Evolutionary conservation across 177 flowering plant genomes (phyloP).

Genomic region (Vitis hybrid): DNA sequence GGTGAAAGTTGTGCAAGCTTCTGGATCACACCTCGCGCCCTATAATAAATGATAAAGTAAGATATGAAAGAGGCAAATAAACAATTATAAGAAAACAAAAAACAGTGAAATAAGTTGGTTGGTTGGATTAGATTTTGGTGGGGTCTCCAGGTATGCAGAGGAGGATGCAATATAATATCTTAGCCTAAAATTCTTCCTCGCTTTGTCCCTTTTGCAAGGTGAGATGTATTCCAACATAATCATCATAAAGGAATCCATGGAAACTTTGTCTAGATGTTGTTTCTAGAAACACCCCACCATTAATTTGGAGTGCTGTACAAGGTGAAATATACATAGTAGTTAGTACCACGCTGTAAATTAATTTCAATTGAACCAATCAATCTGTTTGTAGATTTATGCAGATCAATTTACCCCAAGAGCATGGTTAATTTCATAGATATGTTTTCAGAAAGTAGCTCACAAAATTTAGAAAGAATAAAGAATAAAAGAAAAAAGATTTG

Average conservation of each 20-base stretch:
- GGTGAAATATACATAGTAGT: too few relatives aligned
- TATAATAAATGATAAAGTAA: slow-evolving; percentile 1
- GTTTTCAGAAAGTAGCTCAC: too few relatives aligned
- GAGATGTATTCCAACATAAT: slow-evolving; percentile 26
- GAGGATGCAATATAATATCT: slow-evolving; percentile 14
- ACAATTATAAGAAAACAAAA: background rate
- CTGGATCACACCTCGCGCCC: background rate
- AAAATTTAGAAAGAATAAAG: too few relatives aligned
- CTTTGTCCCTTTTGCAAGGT: slow-evolving; percentile 30
- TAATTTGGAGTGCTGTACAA: background rate
- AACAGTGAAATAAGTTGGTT: slow-evolving; percentile 12
- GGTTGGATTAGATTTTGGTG: slow-evolving; percentile 25
- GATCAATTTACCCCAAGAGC: too few relatives aligned
- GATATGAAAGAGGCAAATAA: too few relatives aligned
- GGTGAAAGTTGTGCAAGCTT: too few relatives aligned
- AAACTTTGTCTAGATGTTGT: slow-evolving; percentile 1
- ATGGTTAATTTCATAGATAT: too few relatives aligned
- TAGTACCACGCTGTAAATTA: too few relatives aligned
- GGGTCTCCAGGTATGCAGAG: slow-evolving; percentile 1
- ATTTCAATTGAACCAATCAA: too few relatives aligned
- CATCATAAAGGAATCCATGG: background rate
- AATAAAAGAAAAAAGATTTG: too few relatives aligned
- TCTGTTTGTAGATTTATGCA: too few relatives aligned
- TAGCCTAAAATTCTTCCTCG: background rate
- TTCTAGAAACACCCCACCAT: slow-evolving; percentile 3